phyloP scores from a whole-genome alignment of 805 yeast species.

The Nematodospora valgi region DNA sequence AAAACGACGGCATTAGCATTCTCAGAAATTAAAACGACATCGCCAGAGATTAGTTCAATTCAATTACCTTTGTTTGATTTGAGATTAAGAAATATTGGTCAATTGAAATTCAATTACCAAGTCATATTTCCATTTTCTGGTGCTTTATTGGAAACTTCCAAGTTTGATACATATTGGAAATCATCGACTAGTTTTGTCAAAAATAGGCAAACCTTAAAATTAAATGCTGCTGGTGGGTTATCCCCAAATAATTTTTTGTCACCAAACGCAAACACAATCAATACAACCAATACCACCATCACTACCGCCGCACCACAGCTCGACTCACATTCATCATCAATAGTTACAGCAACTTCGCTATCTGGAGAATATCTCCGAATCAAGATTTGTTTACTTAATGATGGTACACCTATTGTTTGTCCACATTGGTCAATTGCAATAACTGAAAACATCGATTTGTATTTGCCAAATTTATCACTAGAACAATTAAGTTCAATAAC shows the following conservation, averaged over 20 bases:
- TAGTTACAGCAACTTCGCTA: conserved; percentile 88
- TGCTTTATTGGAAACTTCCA: conserved; percentile 77
- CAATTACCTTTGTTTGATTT: conserved; percentile 79
- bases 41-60: conserved; percentile 37
- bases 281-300: conserved; percentile 4
- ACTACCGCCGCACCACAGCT: conserved; percentile 14
- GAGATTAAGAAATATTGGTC: conserved; percentile 79
- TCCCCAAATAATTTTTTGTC: conserved; percentile 41
- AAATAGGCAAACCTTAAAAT: conserved; percentile 23
- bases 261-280: conserved; percentile 15
- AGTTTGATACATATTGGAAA: conserved; percentile 96
- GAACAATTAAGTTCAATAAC: conserved; percentile 42
- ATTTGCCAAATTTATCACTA: conserved; percentile 57
- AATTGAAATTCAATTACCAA: conserved; percentile 70
- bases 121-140: conserved; percentile 90
- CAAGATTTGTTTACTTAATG: conserved; percentile 68
- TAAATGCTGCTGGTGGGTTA: conserved; percentile 37
- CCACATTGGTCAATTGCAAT: conserved; percentile 60
- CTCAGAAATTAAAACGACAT: conserved; percentile 35
- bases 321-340: conserved; percentile 43
- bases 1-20: conserved; percentile 76
- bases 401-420: conserved; percentile 82
- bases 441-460: conserved; percentile 50
- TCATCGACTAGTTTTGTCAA: conserved; percentile 61
- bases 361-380: conserved; percentile 75